These are phyloP conservation scores for Claviceps paspali DNA, from an alignment of 2,329 filamentous ascomycete genomes.

Conservation along the genomic window DNA sequence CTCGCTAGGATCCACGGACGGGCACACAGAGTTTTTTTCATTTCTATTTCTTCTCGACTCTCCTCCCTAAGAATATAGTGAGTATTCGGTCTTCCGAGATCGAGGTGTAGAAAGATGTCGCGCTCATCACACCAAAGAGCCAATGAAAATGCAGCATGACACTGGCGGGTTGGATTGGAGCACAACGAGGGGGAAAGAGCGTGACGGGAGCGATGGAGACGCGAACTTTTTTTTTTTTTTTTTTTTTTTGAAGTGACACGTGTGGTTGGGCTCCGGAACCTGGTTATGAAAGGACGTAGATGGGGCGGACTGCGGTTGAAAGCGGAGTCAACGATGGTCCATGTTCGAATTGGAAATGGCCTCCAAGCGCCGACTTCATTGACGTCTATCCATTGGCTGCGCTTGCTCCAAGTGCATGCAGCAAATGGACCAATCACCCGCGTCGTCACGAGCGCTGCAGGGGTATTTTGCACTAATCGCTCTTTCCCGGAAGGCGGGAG, in stretches of 20 bases:
- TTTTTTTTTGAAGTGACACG: slow-evolving; percentile 10
- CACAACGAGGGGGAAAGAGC: background rate
- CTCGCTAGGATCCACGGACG: too few relatives aligned
- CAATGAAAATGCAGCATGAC: too few relatives aligned
- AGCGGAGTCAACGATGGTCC: slow-evolving; percentile 12
- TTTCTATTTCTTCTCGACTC: background rate
- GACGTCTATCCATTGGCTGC: slow-evolving; percentile 22
- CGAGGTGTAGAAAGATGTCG: too few relatives aligned
- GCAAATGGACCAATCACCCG: slow-evolving; percentile 17
- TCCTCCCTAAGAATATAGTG: too few relatives aligned
- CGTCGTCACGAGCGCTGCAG: slow-evolving; percentile 18
- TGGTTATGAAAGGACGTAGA: slow-evolving; percentile 1
- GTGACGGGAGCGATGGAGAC: background rate
- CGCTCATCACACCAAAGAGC: too few relatives aligned
- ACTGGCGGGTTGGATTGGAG: too few relatives aligned
- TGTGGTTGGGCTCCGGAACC: slow-evolving; percentile 16
- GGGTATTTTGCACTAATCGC: slow-evolving; percentile 24
- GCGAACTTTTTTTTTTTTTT: too few relatives aligned
- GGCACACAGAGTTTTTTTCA: background rate
- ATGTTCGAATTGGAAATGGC: slow-evolving; percentile 17
- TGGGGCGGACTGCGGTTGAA: slow-evolving; percentile 10
- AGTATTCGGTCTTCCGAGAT: too few relatives aligned
- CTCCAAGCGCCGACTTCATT: slow-evolving; percentile 19
- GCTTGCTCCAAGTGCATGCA: slow-evolving; percentile 12
- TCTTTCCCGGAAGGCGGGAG: slow-evolving; percentile 8